These are phyloP conservation scores for Panus rudis DNA, from an alignment of 768 basidiomycete genomes.

Conservation along the genomic window DNA sequence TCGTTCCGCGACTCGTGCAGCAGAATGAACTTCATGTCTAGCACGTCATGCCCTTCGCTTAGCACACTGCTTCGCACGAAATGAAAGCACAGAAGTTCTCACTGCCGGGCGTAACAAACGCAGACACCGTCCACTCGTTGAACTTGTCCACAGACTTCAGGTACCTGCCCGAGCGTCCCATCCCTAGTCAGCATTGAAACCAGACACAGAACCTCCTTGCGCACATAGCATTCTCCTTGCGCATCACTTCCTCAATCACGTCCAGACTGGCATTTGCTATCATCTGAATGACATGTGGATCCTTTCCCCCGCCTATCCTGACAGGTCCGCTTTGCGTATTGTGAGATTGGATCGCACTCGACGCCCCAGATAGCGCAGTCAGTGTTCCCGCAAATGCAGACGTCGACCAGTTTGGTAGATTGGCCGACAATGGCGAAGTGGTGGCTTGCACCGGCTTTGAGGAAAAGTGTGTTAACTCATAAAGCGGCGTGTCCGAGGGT, in stretches of 20 bases:
- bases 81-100: constrained; percentile 28
- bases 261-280: constrained; percentile 96
- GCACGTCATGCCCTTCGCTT: constrained; percentile 14
- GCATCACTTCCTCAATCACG: constrained; percentile 88
- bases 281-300: constrained; percentile 96
- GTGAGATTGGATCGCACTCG: constrained; percentile 57
- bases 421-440: constrained; percentile 68
- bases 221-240: constrained; percentile 73
- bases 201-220: constrained; percentile 24
- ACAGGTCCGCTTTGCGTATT: constrained; percentile 57
- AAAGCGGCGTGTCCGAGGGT: constrained; percentile 81
- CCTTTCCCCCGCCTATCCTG: constrained; percentile 73
- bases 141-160: constrained; percentile 94
- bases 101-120: constrained; percentile 95
- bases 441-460: constrained; percentile 54
- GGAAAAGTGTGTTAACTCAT: constrained; percentile 77
- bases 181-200: neutral
- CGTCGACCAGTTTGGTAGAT: constrained; percentile 85
- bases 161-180: constrained; percentile 54
- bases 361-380: constrained; percentile 80
- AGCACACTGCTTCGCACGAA: neutral
- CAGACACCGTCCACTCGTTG: constrained; percentile 98
- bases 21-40: constrained; percentile 93
- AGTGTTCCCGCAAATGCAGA: constrained; percentile 87
- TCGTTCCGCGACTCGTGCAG: constrained; percentile 96